Evolutionary conservation across 73 alveolate genomes (phyloP), one percentile per base, ranked within the genome.

Genomic region (Paramecium caudatum): DNA sequence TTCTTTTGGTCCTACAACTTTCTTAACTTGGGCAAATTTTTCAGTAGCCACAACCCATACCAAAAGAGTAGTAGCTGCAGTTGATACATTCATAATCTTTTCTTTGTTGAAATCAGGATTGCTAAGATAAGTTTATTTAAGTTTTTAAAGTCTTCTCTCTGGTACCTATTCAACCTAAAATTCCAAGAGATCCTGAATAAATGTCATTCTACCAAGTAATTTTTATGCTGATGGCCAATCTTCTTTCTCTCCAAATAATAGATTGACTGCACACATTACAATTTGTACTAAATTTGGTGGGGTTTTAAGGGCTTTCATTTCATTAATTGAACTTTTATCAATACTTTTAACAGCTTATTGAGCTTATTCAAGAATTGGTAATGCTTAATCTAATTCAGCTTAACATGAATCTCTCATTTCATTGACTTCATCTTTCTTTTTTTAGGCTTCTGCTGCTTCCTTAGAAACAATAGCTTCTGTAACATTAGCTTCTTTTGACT

Each of bases 321-420:
- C 99, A 90, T 94, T 95, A 43, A 98, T 97, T 91, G 97, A 99
- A 84, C 95, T 97, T 95, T 98, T 98, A 83, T 99, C 97, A 74
- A 99, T 95, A 9, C 96, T 94, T 85, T 97, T 98, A 90, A 99
- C 94, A 49, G 99, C 99, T 8, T 95, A 94, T 81, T 96, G 92
- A 30, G 99, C 99, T 37, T 92, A 95, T 91, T 96, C 96, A 92
- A 97, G 96, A 62, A 96, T 96, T 12, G 99, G 99, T 93, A 98
- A 93, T 39, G 99, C 99, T 48, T 91, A 93, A 32, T 96, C 99
- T 90, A 98, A 94, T 69, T 97, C 99, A 10, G 96, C 97, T 93
- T 98, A 98, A 87, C 99, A 98, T 50, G 94, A 98, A 34, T 95
- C 95, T 86, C 97, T 96, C 65, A 97, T 95, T 78, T 81, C 85